Base-by-base conservation (phyloP, 2,329 filamentous ascomycete species). In the Tolypocladium endophyticum region DNA sequence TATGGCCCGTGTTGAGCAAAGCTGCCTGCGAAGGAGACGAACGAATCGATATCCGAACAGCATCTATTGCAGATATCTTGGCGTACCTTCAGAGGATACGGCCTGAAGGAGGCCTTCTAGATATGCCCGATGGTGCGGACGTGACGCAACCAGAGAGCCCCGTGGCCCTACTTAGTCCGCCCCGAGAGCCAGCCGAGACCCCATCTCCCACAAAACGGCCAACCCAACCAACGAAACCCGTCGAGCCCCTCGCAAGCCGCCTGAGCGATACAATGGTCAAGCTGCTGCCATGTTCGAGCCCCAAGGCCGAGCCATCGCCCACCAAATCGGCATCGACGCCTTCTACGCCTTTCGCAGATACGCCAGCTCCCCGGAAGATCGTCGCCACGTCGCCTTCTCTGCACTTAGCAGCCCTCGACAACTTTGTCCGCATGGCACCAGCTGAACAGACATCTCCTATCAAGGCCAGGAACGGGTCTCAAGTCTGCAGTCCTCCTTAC, bases 191-290 rank as follows among this genome's bases (percentile, higher is more conserved):
- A 56, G 60, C 67, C 1, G 66, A 71, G 52, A 60, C 65, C 47
- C 65, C 64, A 56, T 74, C 71, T 6, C 72, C 72, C 1, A 67
- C 65, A 25, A 74, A 73, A 66, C 65, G 66, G 43, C 60, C 65
- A 35, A 62, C 66, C 30, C 64, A 64, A n/a, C 66, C 69, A 16
- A 63, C 64, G 2, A 69, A 61, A 50, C 69, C 69, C 8, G 61
- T 71, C 56, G 68, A 67, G 64, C 63, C 57, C 52, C 63, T 62
- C 11, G 58, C 67, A 25, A 64, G 61, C 38, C 70, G 68, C 30
- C 59, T 74, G 56, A 67, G 64, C n/a, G 66, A 68, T 39, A 66
- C 64, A 3, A 65, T 72, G 30, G 62, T 73, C 59, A 67, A 65
- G 59, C 64, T 74, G 50, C 30, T 65, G n/a, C 72, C 72, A 18